Percentiles rank a stretch among this genome's conserved stretches.
phyloP scores from a whole-genome alignment of 495 filamentous ascomycete species.

The Podospora comata region DNA sequence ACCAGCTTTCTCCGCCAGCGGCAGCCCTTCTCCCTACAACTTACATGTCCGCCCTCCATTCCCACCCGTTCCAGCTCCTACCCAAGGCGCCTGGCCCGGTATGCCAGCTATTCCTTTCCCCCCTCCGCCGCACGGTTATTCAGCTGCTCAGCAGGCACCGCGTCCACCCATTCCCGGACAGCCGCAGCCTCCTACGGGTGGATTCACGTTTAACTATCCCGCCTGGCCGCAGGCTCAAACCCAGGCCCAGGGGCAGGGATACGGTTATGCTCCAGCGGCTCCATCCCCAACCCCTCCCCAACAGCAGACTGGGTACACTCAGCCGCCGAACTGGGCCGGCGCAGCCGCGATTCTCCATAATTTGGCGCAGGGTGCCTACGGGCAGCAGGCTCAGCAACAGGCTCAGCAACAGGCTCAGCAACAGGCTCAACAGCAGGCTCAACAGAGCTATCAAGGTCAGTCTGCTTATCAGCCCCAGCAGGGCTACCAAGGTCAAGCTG shows the following conservation, averaged over 20 bases:
- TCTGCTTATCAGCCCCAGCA: neutral
- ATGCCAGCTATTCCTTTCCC: neutral
- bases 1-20: slow-evolving; percentile 13
- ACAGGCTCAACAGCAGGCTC: neutral
- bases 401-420: slow-evolving; percentile 21
- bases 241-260: neutral
- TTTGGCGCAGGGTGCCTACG: slow-evolving; percentile 34
- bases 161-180: neutral
- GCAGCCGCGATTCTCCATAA: slow-evolving; percentile 32
- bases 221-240: neutral
- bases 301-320: neutral
- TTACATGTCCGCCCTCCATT: neutral
- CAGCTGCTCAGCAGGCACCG: neutral
- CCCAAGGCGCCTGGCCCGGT: neutral
- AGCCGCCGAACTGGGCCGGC: neutral
- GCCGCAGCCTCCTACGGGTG: neutral
- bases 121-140: neutral
- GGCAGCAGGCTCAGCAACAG: slow-evolving; percentile 41
- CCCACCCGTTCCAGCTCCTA: neutral
- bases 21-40: neutral
- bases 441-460: neutral
- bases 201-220: neutral
- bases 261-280: neutral
- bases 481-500: neutral
- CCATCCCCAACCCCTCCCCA: neutral